These are phyloP conservation scores for Solanum sparsipilum DNA, from an alignment of 257 asterid species.

Conservation along the genomic window DNA sequence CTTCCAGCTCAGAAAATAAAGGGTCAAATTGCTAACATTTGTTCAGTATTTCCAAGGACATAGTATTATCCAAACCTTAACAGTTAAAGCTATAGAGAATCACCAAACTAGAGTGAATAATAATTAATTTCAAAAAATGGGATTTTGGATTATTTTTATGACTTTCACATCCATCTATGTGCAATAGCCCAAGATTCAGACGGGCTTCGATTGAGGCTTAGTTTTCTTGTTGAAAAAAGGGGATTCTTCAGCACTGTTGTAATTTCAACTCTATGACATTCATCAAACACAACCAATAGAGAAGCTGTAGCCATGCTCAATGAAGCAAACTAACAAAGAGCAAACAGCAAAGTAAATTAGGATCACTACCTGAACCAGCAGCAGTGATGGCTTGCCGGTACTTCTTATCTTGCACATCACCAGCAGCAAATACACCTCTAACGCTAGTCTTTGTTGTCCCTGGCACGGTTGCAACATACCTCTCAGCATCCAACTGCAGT, in stretches of 20 bases:
- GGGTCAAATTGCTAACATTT: background rate
- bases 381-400: slow-evolving; percentile 93
- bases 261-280: background rate
- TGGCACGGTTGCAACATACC: slow-evolving; percentile 54
- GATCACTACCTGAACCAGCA: slow-evolving; percentile 63
- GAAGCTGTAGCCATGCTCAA: background rate
- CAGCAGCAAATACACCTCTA: slow-evolving; percentile 88
- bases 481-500: slow-evolving; percentile 67
- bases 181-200: background rate
- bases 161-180: background rate
- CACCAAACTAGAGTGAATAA: background rate
- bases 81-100: background rate
- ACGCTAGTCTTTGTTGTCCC: slow-evolving; percentile 74
- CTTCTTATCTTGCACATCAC: slow-evolving; percentile 93
- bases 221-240: background rate
- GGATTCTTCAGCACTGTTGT: background rate
- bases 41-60: background rate
- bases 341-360: background rate
- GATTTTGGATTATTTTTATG: background rate
- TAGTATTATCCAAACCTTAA: background rate
- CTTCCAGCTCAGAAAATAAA: background rate
- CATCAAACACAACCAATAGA: background rate
- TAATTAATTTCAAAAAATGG: background rate
- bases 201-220: background rate
- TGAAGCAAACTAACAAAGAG: background rate